phyloP scores from a whole-genome alignment of 345 rosid species.

The Gossypium bickii region DNA sequence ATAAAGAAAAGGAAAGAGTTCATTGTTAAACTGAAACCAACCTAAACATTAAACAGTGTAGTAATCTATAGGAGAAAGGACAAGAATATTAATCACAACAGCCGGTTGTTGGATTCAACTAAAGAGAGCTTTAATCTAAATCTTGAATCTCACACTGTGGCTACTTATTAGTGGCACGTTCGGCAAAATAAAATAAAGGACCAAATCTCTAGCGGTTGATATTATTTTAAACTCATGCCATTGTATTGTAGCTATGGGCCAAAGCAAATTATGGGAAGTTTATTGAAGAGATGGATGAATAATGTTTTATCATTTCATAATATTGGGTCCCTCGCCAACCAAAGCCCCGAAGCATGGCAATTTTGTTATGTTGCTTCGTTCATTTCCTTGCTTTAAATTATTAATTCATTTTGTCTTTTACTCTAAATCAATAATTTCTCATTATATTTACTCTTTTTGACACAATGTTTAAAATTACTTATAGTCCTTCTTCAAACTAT shows the following conservation, averaged over 20 bases:
- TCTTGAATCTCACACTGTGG: background rate
- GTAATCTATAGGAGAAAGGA: too few relatives aligned
- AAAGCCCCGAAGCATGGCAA: slow-evolving; percentile 6
- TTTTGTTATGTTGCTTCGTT: too few relatives aligned
- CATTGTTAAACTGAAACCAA: background rate
- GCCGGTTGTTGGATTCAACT: slow-evolving; percentile 1
- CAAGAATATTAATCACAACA: background rate
- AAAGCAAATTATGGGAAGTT: background rate
- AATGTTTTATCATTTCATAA: background rate
- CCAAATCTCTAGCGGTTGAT: background rate
- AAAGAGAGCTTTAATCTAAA: background rate
- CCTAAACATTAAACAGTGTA: background rate
- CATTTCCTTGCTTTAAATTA: too few relatives aligned
- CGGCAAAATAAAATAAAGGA: background rate
- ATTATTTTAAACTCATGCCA: background rate
- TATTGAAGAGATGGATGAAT: background rate
- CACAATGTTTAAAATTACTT: fast-evolving
- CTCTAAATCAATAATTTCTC: too few relatives aligned
- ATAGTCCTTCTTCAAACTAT: fast-evolving
- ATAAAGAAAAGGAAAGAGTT: background rate
- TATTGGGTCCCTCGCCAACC: background rate
- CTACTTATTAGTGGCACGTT: background rate
- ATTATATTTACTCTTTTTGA: too few relatives aligned
- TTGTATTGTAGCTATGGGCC: background rate
- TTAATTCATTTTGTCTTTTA: too few relatives aligned